Percentiles rank a stretch among this genome's conserved stretches.
These are phyloP conservation scores for Zygoascus tannicola DNA, from an alignment of 805 yeast species.

Conservation along the genomic window DNA sequence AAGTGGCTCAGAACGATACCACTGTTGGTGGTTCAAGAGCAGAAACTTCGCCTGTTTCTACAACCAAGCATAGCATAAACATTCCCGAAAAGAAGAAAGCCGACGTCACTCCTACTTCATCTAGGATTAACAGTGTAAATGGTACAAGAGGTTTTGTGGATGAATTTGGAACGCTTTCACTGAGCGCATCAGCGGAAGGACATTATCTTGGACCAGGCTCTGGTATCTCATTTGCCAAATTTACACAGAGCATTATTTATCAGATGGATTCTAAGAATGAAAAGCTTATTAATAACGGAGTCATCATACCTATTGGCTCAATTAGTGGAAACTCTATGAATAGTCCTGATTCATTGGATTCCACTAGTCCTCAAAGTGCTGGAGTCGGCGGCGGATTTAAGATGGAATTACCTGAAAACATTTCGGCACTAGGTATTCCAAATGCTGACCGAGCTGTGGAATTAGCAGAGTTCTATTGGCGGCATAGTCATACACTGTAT, in stretches of 20 bases:
- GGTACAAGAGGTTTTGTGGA: conserved; percentile 4
- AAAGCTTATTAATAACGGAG: conserved; percentile 10
- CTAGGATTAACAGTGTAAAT: background rate
- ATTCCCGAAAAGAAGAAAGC: background rate
- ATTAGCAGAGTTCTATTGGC: conserved; percentile 15
- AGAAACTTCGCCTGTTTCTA: too few relatives aligned
- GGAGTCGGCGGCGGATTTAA: background rate
- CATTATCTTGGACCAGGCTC: conserved; percentile 19
- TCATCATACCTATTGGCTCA: conserved; percentile 2
- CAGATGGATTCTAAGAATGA: conserved; percentile 11
- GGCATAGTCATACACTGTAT: conserved; percentile 17
- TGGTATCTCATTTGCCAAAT: conserved; percentile 18
- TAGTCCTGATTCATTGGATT: background rate
- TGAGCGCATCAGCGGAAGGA: conserved; percentile 17
- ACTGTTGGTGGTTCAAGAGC: background rate
- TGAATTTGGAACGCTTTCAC: conserved; percentile 13
- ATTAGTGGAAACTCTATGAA: background rate
- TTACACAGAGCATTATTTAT: conserved; percentile 15
- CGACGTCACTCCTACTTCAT: background rate
- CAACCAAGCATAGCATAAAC: background rate
- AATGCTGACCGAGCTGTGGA: conserved; percentile 10
- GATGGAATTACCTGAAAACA: background rate
- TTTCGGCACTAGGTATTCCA: conserved; percentile 5
- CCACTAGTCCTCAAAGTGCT: background rate
- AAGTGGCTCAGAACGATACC: background rate